phyloP scores from a whole-genome alignment of 108 stramenopile species.

The Epithemia pelagica region DNA sequence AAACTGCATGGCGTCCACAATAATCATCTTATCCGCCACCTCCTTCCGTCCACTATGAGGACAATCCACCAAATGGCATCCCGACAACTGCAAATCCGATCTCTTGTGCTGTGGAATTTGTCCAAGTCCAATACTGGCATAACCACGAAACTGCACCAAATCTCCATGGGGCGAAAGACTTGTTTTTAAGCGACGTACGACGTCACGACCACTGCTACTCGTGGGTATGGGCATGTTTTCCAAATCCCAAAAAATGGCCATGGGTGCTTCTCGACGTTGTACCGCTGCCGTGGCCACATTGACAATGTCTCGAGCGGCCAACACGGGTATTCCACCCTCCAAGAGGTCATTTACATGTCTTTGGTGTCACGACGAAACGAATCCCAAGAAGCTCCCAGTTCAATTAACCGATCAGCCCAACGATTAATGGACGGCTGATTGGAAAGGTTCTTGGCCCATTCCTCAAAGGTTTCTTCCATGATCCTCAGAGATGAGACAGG shows the following conservation, averaged over 20 bases:
- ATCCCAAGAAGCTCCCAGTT: slow-evolving; percentile 35
- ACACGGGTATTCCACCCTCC: slow-evolving; percentile 24
- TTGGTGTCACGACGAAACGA: slow-evolving; percentile 22
- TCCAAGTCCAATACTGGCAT: slow-evolving; percentile 29
- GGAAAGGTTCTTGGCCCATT: slow-evolving; percentile 19
- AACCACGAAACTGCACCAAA: slow-evolving; percentile 28
- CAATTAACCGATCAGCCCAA: slow-evolving; percentile 16
- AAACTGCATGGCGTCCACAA: slow-evolving; percentile 38
- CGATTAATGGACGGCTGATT: slow-evolving; percentile 14
- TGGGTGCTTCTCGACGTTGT: background rate
- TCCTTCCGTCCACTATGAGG: slow-evolving; percentile 30
- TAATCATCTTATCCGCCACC: slow-evolving; percentile 43
- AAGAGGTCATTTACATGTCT: slow-evolving; percentile 15
- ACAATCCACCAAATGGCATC: slow-evolving; percentile 31
- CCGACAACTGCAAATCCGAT: slow-evolving; percentile 30
- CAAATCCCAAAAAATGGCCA: slow-evolving; percentile 39
- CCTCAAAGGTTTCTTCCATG: slow-evolving; percentile 23
- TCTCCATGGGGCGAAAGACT: slow-evolving; percentile 22
- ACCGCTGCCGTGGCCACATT: slow-evolving; percentile 9
- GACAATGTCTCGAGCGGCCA: slow-evolving; percentile 31
- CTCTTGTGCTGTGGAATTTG: slow-evolving; percentile 28
- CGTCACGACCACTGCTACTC: slow-evolving; percentile 12
- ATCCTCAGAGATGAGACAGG: too few relatives aligned
- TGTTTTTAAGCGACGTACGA: slow-evolving; percentile 12
- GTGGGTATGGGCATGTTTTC: slow-evolving; percentile 32